Percentiles rank a stretch among this genome's conserved stretches.
Evolutionary conservation across 1,284 basidiomycete genomes (phyloP).

Genomic region (Peniophora sp.): DNA sequence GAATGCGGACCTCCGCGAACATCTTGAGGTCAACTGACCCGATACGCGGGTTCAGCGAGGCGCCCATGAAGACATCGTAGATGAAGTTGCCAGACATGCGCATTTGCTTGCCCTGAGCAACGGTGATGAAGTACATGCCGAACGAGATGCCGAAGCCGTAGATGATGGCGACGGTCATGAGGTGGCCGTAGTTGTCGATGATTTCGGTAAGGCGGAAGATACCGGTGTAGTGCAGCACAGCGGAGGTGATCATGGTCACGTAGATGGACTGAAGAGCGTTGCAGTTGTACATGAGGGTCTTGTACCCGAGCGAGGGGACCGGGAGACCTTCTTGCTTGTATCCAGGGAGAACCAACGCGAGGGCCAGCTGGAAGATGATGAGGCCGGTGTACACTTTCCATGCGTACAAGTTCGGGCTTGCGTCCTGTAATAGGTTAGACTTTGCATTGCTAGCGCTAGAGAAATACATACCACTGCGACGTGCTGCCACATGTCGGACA

Average conservation of each 20-base stretch:
- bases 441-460: too few relatives aligned
- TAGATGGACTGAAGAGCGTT: constrained; percentile 90
- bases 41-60: constrained; percentile 88
- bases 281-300: constrained; percentile 94
- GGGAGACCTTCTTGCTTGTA: constrained; percentile 91
- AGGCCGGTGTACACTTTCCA: constrained; percentile 88
- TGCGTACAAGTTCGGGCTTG: constrained; percentile 83
- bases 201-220: constrained; percentile 91
- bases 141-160: constrained; percentile 81
- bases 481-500: constrained; percentile 79
- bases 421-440: constrained; percentile 51
- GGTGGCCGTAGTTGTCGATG: constrained; percentile 93
- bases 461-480: constrained; percentile 56
- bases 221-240: constrained; percentile 70
- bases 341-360: constrained; percentile 89
- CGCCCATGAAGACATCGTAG: constrained; percentile 98
- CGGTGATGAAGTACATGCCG: constrained; percentile 71
- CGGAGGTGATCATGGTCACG: constrained; percentile 74
- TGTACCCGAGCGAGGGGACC: constrained; percentile 86
- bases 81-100: constrained; percentile 92
- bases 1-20: constrained; percentile 98
- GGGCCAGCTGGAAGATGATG: constrained; percentile 82
- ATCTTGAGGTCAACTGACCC: constrained; percentile 96
- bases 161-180: constrained; percentile 96
- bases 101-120: constrained; percentile 74